These are phyloP conservation scores for Leishmania braziliensis DNA, from an alignment of 208 protist species.

Conservation along the genomic window DNA sequence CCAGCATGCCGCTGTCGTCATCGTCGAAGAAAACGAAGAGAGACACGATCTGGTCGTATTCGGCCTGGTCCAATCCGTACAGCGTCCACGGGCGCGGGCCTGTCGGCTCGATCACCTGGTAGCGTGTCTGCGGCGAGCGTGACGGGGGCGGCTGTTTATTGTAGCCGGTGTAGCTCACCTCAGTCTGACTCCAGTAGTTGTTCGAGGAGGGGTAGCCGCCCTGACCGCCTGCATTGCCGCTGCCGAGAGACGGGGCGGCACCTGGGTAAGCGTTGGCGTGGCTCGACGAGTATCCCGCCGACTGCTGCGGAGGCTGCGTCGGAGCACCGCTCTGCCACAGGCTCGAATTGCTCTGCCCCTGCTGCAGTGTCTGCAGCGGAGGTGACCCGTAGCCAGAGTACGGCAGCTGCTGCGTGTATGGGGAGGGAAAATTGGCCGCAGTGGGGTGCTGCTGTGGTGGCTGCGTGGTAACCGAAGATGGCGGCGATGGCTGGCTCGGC, in stretches of 20 bases:
- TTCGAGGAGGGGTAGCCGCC: background rate
- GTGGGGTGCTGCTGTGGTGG: conserved; percentile 10
- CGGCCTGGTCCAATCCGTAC: conserved; percentile 65
- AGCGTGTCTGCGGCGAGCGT: conserved; percentile 21
- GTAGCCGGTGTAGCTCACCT: conserved; percentile 4
- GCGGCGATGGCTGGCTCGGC: background rate
- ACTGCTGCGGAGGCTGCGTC: background rate
- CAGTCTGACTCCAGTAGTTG: conserved; percentile 3
- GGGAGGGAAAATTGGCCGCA: background rate
- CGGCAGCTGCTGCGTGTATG: conserved; percentile 9
- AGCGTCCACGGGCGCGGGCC: conserved; percentile 51
- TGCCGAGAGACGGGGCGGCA: conserved; percentile 2
- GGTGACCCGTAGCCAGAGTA: background rate
- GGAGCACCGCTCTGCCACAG: conserved; percentile 28
- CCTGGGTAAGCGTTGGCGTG: background rate
- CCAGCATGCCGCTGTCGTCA: conserved; percentile 65
- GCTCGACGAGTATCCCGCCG: background rate
- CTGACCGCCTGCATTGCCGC: background rate
- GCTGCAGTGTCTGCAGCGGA: background rate
- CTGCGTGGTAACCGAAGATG: background rate
- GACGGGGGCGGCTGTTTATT: background rate
- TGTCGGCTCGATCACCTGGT: conserved; percentile 49
- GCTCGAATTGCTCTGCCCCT: background rate
- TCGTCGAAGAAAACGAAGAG: conserved; percentile 87
- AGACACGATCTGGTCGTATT: conserved; percentile 85